Evolutionary conservation across 257 asterid species (phyloP).

Genomic region (Solanum okadae): DNA sequence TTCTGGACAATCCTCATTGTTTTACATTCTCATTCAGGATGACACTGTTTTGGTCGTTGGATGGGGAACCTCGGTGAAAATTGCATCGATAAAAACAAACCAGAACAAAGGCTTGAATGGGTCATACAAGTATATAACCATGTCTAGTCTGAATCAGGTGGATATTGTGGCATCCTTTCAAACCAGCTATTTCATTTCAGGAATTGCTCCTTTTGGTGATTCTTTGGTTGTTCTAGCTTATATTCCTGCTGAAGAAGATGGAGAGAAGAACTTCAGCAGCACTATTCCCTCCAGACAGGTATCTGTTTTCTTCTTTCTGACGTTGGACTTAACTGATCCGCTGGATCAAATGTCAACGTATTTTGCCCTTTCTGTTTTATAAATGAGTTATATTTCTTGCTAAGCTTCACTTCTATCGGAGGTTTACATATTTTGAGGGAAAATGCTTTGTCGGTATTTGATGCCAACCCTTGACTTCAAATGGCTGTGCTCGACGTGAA

Average conservation of each 20-base stretch:
- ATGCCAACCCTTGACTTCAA: background rate
- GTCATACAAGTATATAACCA: slow-evolving; percentile 43
- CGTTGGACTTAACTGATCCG: background rate
- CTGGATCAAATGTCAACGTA: background rate
- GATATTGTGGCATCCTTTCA: slow-evolving; percentile 96
- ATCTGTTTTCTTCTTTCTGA: slow-evolving; percentile 8
- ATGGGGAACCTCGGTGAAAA: slow-evolving; percentile 89
- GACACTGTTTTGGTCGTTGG: slow-evolving; percentile 90
- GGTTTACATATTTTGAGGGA: background rate
- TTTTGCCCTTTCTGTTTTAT: background rate
- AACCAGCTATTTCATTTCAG: slow-evolving; percentile 90
- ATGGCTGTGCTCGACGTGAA: background rate
- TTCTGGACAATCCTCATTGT: slow-evolving; percentile 14
- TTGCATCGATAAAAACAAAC: slow-evolving; percentile 69
- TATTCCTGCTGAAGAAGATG: slow-evolving; percentile 80
- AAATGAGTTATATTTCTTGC: background rate
- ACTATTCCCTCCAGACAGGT: slow-evolving; percentile 88
- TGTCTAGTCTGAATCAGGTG: slow-evolving; percentile 84
- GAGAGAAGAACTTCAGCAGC: slow-evolving; percentile 72
- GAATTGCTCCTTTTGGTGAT: slow-evolving; percentile 98
- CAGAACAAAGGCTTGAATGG: slow-evolving; percentile 60
- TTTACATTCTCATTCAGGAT: slow-evolving; percentile 51
- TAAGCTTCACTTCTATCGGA: background rate
- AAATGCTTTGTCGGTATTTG: background rate
- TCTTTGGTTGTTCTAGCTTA: slow-evolving; percentile 89